Evolutionary conservation across 371 early-diverging fungal species (phyloP).

Genomic region (Lichtheimia ramosa): DNA sequence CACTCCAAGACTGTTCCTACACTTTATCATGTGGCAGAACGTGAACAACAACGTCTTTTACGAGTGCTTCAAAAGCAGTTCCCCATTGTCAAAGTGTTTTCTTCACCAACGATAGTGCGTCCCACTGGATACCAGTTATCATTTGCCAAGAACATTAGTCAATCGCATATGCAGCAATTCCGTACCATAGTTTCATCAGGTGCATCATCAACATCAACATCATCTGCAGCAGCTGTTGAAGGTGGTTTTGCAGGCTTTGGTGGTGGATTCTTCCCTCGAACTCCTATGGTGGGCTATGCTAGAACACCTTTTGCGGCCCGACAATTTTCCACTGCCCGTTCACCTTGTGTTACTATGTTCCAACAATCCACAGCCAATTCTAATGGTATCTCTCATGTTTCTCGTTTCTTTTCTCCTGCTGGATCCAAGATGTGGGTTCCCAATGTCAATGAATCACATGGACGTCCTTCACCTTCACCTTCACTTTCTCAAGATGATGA

Average conservation of each 20-base stretch:
- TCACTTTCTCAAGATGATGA: neutral
- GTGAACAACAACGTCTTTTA: slow-evolving; percentile 15
- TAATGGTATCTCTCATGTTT: slow-evolving; percentile 16
- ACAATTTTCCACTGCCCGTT: slow-evolving; percentile 13
- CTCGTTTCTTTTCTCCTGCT: slow-evolving; percentile 20
- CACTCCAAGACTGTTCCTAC: slow-evolving; percentile 14
- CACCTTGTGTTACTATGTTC: slow-evolving; percentile 14
- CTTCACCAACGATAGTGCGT: slow-evolving; percentile 9
- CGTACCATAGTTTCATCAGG: slow-evolving; percentile 19
- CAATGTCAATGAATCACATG: slow-evolving; percentile 5
- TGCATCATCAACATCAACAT: slow-evolving; percentile 2
- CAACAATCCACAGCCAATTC: slow-evolving; percentile 10
- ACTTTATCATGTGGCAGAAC: slow-evolving; percentile 8
- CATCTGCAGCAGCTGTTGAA: neutral
- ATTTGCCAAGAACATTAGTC: slow-evolving; percentile 5
- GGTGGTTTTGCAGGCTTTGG: neutral
- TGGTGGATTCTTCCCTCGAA: slow-evolving; percentile 14
- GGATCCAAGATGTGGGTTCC: slow-evolving; percentile 17
- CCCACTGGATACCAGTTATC: slow-evolving; percentile 11
- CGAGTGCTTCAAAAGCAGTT: slow-evolving; percentile 18
- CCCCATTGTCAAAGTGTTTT: slow-evolving; percentile 22
- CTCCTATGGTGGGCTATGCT: slow-evolving; percentile 12
- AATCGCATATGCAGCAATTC: slow-evolving; percentile 6
- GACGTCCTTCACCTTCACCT: slow-evolving; percentile 9
- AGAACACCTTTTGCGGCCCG: slow-evolving; percentile 17